These are phyloP conservation scores for Linnemannia zychae DNA, from an alignment of 192 early-diverging fungal genomes.

Conservation along the genomic window DNA sequence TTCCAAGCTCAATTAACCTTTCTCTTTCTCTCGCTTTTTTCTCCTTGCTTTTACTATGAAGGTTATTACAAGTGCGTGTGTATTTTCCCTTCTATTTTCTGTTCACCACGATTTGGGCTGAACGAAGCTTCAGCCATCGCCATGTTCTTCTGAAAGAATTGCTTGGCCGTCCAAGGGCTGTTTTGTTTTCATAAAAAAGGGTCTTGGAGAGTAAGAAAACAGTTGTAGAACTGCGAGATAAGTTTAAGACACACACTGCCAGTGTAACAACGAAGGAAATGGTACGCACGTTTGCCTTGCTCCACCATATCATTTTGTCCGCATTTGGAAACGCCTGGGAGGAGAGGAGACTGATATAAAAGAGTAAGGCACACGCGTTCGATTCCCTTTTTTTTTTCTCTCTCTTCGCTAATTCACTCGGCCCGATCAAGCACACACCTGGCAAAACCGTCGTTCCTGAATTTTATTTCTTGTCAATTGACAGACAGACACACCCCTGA, in stretches of 20 bases:
- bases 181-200: not conserved
- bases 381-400: not conserved
- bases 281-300: not conserved
- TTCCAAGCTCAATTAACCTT: not conserved
- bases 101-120: not conserved
- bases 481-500: not conserved
- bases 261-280: constrained; percentile 4
- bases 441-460: constrained; percentile 12
- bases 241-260: not conserved
- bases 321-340: not conserved
- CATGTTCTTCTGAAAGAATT: not conserved
- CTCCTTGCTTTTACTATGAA: not conserved
- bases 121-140: not conserved
- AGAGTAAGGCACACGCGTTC: not conserved
- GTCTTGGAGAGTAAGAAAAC: not conserved
- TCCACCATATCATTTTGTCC: too few relatives aligned
- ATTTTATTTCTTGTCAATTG: constrained; percentile 1
- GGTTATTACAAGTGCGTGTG: not conserved
- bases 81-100: not conserved
- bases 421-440: not conserved
- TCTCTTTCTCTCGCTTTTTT: not conserved
- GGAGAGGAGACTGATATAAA: not conserved
- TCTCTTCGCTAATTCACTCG: not conserved
- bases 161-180: not conserved
- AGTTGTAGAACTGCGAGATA: not conserved